Percentiles rank a stretch among this genome's conserved stretches.
phyloP scores from a whole-genome alignment of 345 rosid species.

The Nasturtium officinale region DNA sequence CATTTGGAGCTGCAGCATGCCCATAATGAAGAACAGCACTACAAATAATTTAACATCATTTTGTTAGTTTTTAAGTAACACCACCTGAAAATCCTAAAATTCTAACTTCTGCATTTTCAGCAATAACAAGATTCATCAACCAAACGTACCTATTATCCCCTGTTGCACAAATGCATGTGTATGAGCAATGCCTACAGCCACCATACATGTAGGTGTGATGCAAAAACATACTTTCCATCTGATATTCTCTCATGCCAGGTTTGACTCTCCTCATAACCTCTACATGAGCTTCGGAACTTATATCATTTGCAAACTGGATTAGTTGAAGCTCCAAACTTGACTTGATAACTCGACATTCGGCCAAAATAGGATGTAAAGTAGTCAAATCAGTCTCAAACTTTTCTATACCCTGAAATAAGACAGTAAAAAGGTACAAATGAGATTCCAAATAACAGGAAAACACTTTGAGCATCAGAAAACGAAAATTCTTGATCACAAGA shows the following conservation, averaged over 20 bases:
- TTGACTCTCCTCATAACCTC: conserved; percentile 83
- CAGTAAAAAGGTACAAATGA: not conserved
- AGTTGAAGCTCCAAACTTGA: conserved; percentile 79
- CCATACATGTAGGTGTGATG: conserved; percentile 94
- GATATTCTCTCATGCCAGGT: conserved; percentile 84
- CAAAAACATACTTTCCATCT: conserved; percentile 90
- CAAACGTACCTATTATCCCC: conserved; percentile 79
- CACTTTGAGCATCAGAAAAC: conserved; percentile 12
- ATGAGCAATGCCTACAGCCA: conserved; percentile 94
- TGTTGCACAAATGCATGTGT: conserved; percentile 94
- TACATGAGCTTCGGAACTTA: conserved; percentile 95
- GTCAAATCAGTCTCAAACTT: conserved; percentile 68
- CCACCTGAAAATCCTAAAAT: not conserved
- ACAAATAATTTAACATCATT: conserved; percentile 22
- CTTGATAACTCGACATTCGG: conserved; percentile 91
- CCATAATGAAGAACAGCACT: conserved; percentile 98
- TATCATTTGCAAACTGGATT: conserved; percentile 91
- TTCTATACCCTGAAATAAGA: conserved; percentile 66
- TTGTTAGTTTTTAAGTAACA: not conserved
- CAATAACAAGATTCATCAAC: not conserved
- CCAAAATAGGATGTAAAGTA: conserved; percentile 81
- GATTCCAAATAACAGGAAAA: conserved; percentile 14
- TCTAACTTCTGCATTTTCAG: not conserved
- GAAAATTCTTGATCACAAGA: conserved; percentile 8
- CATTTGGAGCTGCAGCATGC: conserved; percentile 99